Evolutionary conservation across 2,329 filamentous ascomycete genomes (phyloP), one percentile per base, ranked within the genome.

Genomic region (Lachnellula occidentalis): DNA sequence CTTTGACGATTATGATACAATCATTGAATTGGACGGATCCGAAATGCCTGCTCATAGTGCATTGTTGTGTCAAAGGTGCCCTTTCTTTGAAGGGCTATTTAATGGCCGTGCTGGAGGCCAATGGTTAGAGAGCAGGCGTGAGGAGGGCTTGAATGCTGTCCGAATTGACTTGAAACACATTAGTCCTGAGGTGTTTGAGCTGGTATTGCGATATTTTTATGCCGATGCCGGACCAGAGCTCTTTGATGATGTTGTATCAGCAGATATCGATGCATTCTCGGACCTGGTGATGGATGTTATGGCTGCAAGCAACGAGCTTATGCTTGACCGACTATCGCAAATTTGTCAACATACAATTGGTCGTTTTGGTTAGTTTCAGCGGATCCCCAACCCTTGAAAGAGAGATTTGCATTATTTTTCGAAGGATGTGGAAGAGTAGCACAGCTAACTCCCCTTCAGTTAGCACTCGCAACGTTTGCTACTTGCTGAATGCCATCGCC

Each of bases 201-300:
- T 92, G 57, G 90, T 96, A 1, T 73, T 96, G 43, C 81, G 81
- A 21, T 85, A 91, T 69, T 73, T 99, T 0, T 99, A 99, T 66
- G 83, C 88, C 1, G 94, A 97, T 66, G 78, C 81, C 34, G 90
- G 90, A 0, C 78, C 83, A 21, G 86, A 92, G 56, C 74, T 97
- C 1, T 97, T 99, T 64, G 83, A 96, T 61, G 77, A 87, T 34
- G 80, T 94, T 5, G 80, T 87, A 15, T 80, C 82, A 36, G 74
- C 81, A 15, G 85, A 86, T 57, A 72, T 95, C 5, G 91, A 96
- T 61, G 87, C 91, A 45, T 91, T 96, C 59, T 83, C 92, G 4
- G 91, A 97, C 63, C 76, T 94, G n/a, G 79, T 96, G 8, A 80
- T 97, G 73, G 91, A 96, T 63, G 88, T 97, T 45, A 86, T 97